Evolutionary conservation across 1,139 yeast species (phyloP), one percentile per base, ranked within the genome.

Genomic region (Diutina rugosa): DNA sequence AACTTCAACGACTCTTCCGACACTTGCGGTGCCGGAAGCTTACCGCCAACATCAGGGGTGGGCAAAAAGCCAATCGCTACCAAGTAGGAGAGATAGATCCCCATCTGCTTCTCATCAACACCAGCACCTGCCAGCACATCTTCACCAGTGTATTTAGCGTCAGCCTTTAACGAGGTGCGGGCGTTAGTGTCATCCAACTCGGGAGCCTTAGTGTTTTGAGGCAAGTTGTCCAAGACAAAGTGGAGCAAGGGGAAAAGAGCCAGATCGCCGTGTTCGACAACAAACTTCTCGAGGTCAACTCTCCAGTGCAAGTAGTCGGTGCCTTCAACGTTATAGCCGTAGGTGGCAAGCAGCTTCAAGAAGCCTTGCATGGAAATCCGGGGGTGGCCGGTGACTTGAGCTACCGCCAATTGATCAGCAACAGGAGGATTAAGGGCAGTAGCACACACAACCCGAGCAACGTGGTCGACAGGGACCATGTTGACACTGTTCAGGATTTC

Each of bases 381-480:
- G 60, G 99, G 99, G 65, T 93, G 98, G 14, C 95, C 95, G 3
- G 98, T 93, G n/a, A 93, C 97, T 56, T 93, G 99, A 1, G 91
- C 93, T 56, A 93, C 99, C 1, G 82, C 72, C 53, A 89, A 71
- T 55, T 72, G 78, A 18, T 68, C 67, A 6, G 64, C 58, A 41
- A 66, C 68, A 46, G 95, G 90, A 44, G 97, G 95, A 62, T 82
- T 81, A 62, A 93, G 77, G 0, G 96, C 86, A 41, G 95, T 74
- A 0, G 98, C 90, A 56, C 85, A 88, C 44, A 86, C 90, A 29
- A 90, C 89, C 57, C 96, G 81, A 1, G 99, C 98, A 62, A 93
- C 99, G 65, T 93, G 99, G 64, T 93, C 98, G 46, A 93, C 99
- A 3, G 99, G 99, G 28, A 90, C 97, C 90, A 91, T 90, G 69